phyloP scores from a whole-genome alignment of 148 eudicot species.

The Rhododendron henanense region DNA sequence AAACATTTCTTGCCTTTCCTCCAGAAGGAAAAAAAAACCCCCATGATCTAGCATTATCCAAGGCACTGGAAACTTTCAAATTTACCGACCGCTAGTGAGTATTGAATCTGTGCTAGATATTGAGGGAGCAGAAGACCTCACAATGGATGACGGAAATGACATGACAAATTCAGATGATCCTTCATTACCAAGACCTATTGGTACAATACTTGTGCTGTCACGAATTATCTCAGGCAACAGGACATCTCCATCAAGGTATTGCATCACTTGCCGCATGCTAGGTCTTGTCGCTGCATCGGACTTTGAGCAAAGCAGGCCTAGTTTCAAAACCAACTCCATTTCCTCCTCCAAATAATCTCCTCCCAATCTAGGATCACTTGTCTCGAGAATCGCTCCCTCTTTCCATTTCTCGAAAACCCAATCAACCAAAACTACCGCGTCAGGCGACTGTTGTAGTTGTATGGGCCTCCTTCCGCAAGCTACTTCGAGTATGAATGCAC shows the following conservation, averaged over 20 bases:
- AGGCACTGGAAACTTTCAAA: not conserved
- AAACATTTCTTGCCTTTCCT: no score
- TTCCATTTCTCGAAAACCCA: slow-evolving; percentile 30
- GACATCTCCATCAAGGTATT: slow-evolving; percentile 25
- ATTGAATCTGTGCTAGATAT: not conserved
- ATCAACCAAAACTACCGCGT: slow-evolving; percentile 20
- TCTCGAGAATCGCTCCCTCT: slow-evolving; percentile 21
- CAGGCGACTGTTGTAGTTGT: slow-evolving; percentile 2
- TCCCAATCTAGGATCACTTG: slow-evolving; percentile 32
- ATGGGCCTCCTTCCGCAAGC: slow-evolving; percentile 39
- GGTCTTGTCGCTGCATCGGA: slow-evolving; percentile 32
- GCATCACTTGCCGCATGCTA: slow-evolving; percentile 38
- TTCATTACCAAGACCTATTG: not conserved
- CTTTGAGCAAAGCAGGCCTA: slow-evolving; percentile 35
- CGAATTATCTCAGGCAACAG: not conserved
- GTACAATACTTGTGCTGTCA: not conserved
- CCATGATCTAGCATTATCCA: not conserved
- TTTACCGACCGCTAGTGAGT: not conserved
- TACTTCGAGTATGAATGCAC: slow-evolving; percentile 35
- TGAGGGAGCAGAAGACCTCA: not conserved
- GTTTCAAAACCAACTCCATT: slow-evolving; percentile 27
- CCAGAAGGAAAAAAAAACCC: no score
- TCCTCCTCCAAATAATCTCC: slow-evolving; percentile 17
- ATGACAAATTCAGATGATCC: not conserved
- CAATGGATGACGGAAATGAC: not conserved